These are phyloP conservation scores for Clarkia xantiana DNA, from an alignment of 345 rosid species.

Conservation along the genomic window DNA sequence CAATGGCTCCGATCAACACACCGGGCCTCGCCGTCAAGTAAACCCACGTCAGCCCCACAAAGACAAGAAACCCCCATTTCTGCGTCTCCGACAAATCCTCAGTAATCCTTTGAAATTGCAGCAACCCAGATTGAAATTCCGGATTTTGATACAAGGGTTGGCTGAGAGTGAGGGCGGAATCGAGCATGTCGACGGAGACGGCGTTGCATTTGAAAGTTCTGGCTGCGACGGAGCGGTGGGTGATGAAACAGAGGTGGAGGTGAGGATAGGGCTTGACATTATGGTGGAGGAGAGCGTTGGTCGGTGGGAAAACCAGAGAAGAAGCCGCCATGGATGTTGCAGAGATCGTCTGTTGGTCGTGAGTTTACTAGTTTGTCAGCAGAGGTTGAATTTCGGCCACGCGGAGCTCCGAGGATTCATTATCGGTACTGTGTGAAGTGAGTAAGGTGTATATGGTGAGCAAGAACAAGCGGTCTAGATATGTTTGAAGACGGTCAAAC, in stretches of 20 bases:
- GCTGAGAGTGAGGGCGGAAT: conserved; percentile 13
- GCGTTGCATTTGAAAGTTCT: conserved; percentile 33
- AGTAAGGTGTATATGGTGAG: conserved; percentile 22
- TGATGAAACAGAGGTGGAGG: conserved; percentile 12
- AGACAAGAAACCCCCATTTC: conserved; percentile 44
- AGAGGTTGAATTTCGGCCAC: conserved; percentile 26
- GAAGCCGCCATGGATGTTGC: conserved; percentile 37
- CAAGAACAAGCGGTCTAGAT: conserved; percentile 1
- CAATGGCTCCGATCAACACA: conserved; percentile 80
- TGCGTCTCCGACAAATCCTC: conserved; percentile 37
- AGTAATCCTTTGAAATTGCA: conserved; percentile 26
- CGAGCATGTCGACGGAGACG: conserved; percentile 24
- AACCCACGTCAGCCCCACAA: conserved; percentile 55
- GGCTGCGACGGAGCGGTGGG: conserved; percentile 10
- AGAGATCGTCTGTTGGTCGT: not conserved
- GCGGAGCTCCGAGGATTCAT: conserved; percentile 12
- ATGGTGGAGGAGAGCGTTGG: conserved; percentile 17
- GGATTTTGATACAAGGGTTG: conserved; percentile 32
- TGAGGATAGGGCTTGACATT: conserved; percentile 17
- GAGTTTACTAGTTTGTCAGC: conserved; percentile 1
- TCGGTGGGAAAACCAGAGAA: conserved; percentile 30
- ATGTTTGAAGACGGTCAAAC: too few species aligned
- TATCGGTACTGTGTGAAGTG: conserved; percentile 10
- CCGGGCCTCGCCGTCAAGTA: conserved; percentile 92
- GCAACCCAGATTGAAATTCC: conserved; percentile 25